Base-by-base conservation (phyloP, 1,284 basidiomycete genomes). In the Ganoderma boninense region DNA sequence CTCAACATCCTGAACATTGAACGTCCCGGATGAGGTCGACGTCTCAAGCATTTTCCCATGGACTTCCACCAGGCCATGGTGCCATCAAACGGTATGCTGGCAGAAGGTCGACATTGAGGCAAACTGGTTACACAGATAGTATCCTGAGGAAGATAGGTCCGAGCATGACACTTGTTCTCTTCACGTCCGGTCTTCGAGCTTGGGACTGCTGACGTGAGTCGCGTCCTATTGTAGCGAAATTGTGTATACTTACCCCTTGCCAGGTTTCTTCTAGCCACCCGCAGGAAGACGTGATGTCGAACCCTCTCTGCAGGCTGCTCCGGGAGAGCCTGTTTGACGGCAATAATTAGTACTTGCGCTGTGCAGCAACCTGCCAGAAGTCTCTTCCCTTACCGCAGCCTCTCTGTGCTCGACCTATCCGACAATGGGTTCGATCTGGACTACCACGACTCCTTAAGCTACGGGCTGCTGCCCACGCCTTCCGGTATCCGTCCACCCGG, bases 71-170 rank as follows among this genome's bases (percentile, higher is more conserved):
- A 85, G 81, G 0, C 85, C 82, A 0, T 78, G 86, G 29, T 77
- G 81, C 29, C 81, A 87, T 4, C 80, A 86, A 77, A 87, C 87
- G 73, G 70, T 80, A n/a, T 84, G 86, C 84, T 93, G 92, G 92
- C 90, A 89, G 71, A 82, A 85, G 4, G 83, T 90, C 54, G 79
- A 86, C 54, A 82, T 92, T 8, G 76, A 85, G 43, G 82, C 85
- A 2, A 68, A 73, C 6, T 93, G 90, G 90, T 92, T 92, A 80
- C 78, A 79, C 2, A 78, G 76, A 2, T 92, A 86, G 86, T 78
- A 74, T 1, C 82, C 82, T 0, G 78, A 76, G 1, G 85, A 85
- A 64, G 77, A 71, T 26, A 38, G 32, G 73, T 73, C 42, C 38
- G 87, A 84, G 62, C 43, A 64, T n/a, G n/a, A n/a, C 52, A 49